Evolutionary conservation across 495 filamentous ascomycete species (phyloP), one percentile per base, ranked within the genome.

Genomic region (Beverwykella pulmonaria): DNA sequence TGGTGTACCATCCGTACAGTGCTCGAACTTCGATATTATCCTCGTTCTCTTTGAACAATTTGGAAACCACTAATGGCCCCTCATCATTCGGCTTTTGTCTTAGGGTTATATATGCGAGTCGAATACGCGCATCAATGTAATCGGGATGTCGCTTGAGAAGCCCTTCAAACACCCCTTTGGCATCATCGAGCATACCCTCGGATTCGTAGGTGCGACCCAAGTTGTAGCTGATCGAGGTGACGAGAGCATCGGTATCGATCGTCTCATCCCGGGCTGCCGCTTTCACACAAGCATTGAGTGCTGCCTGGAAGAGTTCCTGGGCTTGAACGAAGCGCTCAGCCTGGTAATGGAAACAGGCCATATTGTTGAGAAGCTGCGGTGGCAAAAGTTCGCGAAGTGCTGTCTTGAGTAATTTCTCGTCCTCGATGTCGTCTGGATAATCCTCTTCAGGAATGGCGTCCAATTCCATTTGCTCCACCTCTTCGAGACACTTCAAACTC

Each of bases 141-240:
- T 96, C 91, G 47, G 82, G 80, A 74, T 98, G 92, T 5, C 92
- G 89, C 32, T 86, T 84, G 8, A 97, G 75, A 26, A 98, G 77
- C 27, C 89, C 87, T 70, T 96, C 88, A 72, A 97, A 98, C 25
- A 94, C 88, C 69, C 88, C 88, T 65, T 88, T 87, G 0, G 94
- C 95, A 71, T 93, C 87, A 50, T 95, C 90, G 26, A 87, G 80
- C 72, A 91, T 83, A 39, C 89, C 88, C 6, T 88, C 87, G 0
- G 91, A 88, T 76, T 98, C 94, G 71, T 96, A 96, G 23, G 92
- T 93, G n/a, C 94, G 85, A n/a, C 89, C 94, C 27, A 98, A 86
- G 74, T 98, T 98, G 79, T 92, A 98, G 67, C 89, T 92, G 70
- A 98, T 92, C 4, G 92, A 96, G 0, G 92, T 96, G 26, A 97